Evolutionary conservation across 371 early-diverging fungal species (phyloP).

Genomic region (Apophysomyces trapeziformis): DNA sequence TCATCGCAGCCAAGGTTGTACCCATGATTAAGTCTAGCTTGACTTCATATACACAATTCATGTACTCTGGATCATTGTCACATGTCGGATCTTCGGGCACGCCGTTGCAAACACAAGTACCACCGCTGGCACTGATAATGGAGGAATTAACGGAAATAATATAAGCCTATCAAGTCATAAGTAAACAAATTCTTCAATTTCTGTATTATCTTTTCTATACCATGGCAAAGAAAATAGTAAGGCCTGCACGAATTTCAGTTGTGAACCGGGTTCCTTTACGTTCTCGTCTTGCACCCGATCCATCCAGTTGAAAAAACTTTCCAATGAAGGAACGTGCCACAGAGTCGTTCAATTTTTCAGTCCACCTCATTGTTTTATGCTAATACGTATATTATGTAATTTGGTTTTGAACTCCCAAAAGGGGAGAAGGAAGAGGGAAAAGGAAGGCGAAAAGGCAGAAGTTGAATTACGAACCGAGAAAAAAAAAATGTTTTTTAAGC

Average conservation of each 20-base stretch:
- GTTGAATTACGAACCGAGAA: background rate
- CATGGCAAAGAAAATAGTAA: constrained; percentile 76
- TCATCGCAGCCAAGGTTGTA: constrained; percentile 65
- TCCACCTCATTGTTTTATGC: constrained; percentile 20
- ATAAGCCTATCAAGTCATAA: constrained; percentile 41
- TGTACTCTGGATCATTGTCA: constrained; percentile 52
- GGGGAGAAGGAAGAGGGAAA: constrained; percentile 1
- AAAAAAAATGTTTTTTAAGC: background rate
- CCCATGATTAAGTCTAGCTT: constrained; percentile 72
- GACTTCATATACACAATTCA: constrained; percentile 61
- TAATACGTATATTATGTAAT: background rate
- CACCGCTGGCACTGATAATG: constrained; percentile 75
- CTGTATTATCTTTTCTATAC: background rate
- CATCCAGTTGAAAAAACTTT: constrained; percentile 67
- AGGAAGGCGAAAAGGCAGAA: background rate
- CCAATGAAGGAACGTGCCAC: constrained; percentile 63
- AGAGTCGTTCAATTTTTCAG: constrained; percentile 51
- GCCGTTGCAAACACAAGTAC: constrained; percentile 66
- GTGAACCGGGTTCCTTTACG: constrained; percentile 64
- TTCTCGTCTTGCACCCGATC: constrained; percentile 55
- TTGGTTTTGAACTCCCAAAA: background rate
- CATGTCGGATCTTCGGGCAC: constrained; percentile 48
- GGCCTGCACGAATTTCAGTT: constrained; percentile 72
- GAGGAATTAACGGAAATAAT: constrained; percentile 76
- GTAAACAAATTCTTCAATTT: background rate